Evolutionary conservation across 176 grass and related monocot genomes (phyloP), one percentile per base, ranked within the genome.

Genomic region (Aechmea fasciata): DNA sequence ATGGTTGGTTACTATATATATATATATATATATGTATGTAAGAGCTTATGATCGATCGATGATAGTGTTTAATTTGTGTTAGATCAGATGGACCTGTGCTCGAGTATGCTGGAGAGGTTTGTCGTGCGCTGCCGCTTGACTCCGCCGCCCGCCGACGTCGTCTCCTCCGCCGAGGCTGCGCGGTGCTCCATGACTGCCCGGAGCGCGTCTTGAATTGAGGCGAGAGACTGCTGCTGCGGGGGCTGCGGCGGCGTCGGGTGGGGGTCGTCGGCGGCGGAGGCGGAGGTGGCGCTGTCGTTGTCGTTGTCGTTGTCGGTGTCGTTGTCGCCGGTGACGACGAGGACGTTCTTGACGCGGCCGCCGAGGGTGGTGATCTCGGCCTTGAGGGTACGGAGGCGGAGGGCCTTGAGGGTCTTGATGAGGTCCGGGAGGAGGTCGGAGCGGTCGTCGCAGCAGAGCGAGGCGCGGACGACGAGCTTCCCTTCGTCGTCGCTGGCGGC

Each of bases 331-430:
- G 83, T 83, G 47, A 97, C 80, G 54, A 92, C 81, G 41, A 97
- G 87, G 10, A 97, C 89, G 79, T 86, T 92, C 71, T 85, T 90
- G 69, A 97, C 86, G 50, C 93, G 83, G 80, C 93, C 86, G 29
- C 93, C 89, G 66, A 97, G 79, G 19, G 93, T 97, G 71, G 93
- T 85, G 78, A 97, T 97, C 89, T 97, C 93, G 41, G 93, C 86
- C 62, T 83, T 87, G 24, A 97, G 77, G 11, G 84, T 84, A 71
- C 93, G 85, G 17, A 97, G 87, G 64, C 86, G 80, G 73, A 90
- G 86, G 53, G 83, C 73, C 57, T 79, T 85, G 64, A 97, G 80
- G 51, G 93, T 88, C 70, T 87, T 77, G 79, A 90, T 97, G 77
- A 97, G 87, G 57, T 92, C 93, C 12, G 93, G 89, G 25, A 97